Evolutionary conservation across 2,329 filamentous ascomycete genomes (phyloP), one percentile per base, ranked within the genome.

Genomic region (Alternaria infectoria): DNA sequence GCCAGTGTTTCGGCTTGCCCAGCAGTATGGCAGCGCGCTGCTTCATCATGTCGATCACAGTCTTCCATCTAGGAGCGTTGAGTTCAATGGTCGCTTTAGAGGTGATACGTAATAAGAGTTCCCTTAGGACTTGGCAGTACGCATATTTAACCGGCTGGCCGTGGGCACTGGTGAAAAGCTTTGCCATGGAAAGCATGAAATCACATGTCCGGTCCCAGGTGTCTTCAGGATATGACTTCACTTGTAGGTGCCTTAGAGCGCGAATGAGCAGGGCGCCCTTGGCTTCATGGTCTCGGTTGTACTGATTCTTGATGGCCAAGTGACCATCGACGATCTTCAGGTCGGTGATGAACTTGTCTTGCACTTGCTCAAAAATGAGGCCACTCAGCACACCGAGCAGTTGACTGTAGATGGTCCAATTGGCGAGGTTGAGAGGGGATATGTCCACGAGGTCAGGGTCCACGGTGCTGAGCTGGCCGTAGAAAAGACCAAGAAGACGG

Each of bases 381-480:
- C 92, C 91, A 80, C 96, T 97, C 92, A 99, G 97, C 43, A 94
- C 91, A n/a, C 96, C 96, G 1, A 99, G 87, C 4, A 99, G 84
- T 73, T 97, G 92, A 19, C 93, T 91, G 77, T 97, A 97, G 3
- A 99, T 89, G 62, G 93, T 92, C 95, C 95, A 99, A 74, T 99
- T 99, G 13, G 96, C 92, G 80, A 96, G 89, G 69, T 93, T 93
- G 23, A 98, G 84, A 1, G 92, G 90, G 0, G 93, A 97, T 9
- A 90, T 85, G 65, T 89, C 84, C 4, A 95, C 83, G 73, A 94
- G 89, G 8, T 97, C 93, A 0, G 92, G 89, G 64, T 98, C 94
- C 8, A 93, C 91, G 49, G 91, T 91, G 75, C 94, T 96, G 10
- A 99, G 85, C 78, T 98, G 96, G n/a, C 91, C 91, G 78, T 98